Evolutionary conservation across 2,329 filamentous ascomycete species (phyloP), one percentile per base, ranked within the genome.

Genomic region (Thielaviopsis ethacetica): DNA sequence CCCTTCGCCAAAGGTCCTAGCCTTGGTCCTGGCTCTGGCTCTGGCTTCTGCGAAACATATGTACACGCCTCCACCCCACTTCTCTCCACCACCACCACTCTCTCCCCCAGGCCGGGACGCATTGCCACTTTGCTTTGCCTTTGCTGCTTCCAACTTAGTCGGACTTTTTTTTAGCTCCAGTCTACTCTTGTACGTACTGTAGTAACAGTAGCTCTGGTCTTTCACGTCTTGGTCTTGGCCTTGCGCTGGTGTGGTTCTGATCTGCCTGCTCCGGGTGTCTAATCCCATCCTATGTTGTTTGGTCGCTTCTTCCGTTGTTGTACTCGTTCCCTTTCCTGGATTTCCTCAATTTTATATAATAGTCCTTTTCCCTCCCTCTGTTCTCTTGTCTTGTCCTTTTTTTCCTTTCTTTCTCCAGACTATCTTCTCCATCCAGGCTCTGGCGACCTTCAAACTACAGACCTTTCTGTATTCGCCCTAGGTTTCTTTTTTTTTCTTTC

Each of bases 301-400:
- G 6, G 38, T 56, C 54, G 54, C 54, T 56, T 17, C 54, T 49
- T 56, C 54, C 54, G 54, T 30, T 47, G 38, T 47, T 44, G 38
- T 44, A 44, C 38, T 44, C 7, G 13, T 44, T n/a, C 38, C 38
- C 3, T n/a, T 44, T 44, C 38, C n/a, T 30, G 41, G 30, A 41
- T 24, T 24, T n/a, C 49, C 26, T 24, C 41, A 56, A 55, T 54
- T 59, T 51, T 60, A 60, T 60, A 57, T 60, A 60, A 56, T 60
- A 22, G 53, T 10, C 10, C 34, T 41, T 44, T 12, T 50, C 49
- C 58, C 58, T 54, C 54, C 53, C 41, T 47, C 52, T 21, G 19
- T 34, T 27, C 56, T 60, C 51, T 21, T 9, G 54, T 50, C 41
- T 9, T 50, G 12, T 24, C 54, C 15, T 30, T 24, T 55, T 22